phyloP scores from a whole-genome alignment of 164 flowering plant species.

The Chimonanthus praecox region DNA sequence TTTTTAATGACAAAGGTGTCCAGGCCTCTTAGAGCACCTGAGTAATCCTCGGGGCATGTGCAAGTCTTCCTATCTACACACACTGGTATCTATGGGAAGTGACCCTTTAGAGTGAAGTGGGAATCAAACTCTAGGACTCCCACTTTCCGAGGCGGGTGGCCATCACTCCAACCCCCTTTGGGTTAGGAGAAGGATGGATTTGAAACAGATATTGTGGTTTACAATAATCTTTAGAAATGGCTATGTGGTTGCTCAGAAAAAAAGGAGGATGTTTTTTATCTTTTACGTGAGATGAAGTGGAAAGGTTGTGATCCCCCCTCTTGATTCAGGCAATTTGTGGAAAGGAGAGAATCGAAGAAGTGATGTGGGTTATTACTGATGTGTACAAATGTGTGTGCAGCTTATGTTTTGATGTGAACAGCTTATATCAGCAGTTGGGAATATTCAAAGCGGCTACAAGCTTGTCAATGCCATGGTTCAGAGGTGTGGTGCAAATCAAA shows the following conservation, averaged over 20 bases:
- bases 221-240: constrained; percentile 67
- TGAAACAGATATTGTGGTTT: constrained; percentile 80
- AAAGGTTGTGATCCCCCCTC: constrained; percentile 69
- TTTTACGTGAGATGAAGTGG: constrained; percentile 67
- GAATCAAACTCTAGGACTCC: no score
- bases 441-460: constrained; percentile 57
- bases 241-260: constrained; percentile 58
- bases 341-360: constrained; percentile 68
- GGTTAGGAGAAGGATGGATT: constrained; percentile 9
- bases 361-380: constrained; percentile 62
- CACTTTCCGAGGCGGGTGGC: no score
- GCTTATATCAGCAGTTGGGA: constrained; percentile 80
- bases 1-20: no score
- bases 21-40: no score
- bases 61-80: no score
- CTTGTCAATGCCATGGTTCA: constrained; percentile 65
- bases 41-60: no score
- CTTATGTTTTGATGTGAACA: constrained; percentile 76
- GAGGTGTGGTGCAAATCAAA: constrained; percentile 47
- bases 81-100: no score
- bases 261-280: constrained; percentile 68
- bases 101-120: no score
- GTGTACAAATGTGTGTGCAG: constrained; percentile 63
- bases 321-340: constrained; percentile 73
- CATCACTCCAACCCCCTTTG: no score